Conservation (phyloP, 2,329 filamentous ascomycete genomes). For the Cytospora mali region DNA sequence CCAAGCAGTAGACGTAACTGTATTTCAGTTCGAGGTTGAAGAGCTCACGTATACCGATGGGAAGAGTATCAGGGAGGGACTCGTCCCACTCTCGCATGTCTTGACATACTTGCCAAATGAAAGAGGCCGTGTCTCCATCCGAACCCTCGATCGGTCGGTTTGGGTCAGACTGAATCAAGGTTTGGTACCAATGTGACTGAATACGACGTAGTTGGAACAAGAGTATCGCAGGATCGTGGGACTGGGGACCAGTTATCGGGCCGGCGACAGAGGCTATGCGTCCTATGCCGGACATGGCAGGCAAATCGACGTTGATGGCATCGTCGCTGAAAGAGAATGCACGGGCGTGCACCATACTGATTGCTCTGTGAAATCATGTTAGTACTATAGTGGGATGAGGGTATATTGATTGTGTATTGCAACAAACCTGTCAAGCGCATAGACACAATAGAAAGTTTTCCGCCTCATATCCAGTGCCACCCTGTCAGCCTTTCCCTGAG, state of each 20-base stretch:
- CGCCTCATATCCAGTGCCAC: slow-evolving; percentile 75
- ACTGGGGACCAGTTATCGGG: slow-evolving; percentile 49
- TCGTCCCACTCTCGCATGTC: slow-evolving; percentile 82
- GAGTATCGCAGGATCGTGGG: slow-evolving; percentile 71
- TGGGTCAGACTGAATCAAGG: slow-evolving; percentile 78
- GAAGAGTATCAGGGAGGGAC: slow-evolving; percentile 67
- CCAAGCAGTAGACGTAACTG: slow-evolving; percentile 87
- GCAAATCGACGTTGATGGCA: slow-evolving; percentile 78
- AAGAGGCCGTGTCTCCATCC: slow-evolving; percentile 61
- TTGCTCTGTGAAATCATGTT: slow-evolving; percentile 57
- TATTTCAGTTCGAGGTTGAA: slow-evolving; percentile 90
- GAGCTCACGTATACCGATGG: slow-evolving; percentile 68
- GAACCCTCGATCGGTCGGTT: slow-evolving; percentile 55
- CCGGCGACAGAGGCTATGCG: slow-evolving; percentile 46
- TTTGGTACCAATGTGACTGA: slow-evolving; percentile 88
- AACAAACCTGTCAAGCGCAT: slow-evolving; percentile 79
- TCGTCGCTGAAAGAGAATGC: slow-evolving; percentile 95
- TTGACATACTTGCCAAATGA: slow-evolving; percentile 75
- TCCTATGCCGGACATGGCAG: slow-evolving; percentile 52
- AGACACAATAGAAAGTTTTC: slow-evolving; percentile 87
- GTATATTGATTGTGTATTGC: not conserved
- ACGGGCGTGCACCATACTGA: slow-evolving; percentile 83
- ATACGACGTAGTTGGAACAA: slow-evolving; percentile 82
- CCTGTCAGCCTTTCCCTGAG: slow-evolving; percentile 68
- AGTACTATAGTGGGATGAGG: slow-evolving; percentile 30